Percentiles rank a stretch among this genome's conserved stretches.
These are phyloP conservation scores for Magnolia changhungtana DNA, from an alignment of 164 flowering plant genomes.

Conservation along the genomic window DNA sequence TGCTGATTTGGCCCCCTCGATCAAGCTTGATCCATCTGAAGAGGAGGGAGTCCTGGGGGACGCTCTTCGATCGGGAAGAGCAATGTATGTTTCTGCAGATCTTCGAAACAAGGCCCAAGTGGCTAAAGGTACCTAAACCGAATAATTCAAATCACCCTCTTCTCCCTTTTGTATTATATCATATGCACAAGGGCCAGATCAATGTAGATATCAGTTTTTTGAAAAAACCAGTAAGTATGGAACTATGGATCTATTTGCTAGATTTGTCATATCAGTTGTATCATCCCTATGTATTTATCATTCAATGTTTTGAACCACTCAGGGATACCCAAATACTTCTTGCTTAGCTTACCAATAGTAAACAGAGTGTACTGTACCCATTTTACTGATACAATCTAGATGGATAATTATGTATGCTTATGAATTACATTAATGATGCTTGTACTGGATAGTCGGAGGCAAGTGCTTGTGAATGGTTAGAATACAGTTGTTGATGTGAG, in stretches of 20 bases:
- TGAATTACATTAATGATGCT: too few relatives aligned
- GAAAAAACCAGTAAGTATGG: not conserved
- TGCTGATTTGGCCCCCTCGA: slow-evolving; percentile 65
- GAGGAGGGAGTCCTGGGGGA: slow-evolving; percentile 63
- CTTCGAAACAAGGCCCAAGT: slow-evolving; percentile 80
- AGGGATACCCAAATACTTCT: not conserved
- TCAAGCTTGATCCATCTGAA: slow-evolving; percentile 60
- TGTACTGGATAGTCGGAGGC: too few relatives aligned
- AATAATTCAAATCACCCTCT: too few relatives aligned
- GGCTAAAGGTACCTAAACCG: slow-evolving; percentile 44
- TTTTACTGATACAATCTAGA: not conserved
- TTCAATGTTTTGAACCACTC: not conserved
- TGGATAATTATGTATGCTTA: not conserved
- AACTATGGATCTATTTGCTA: not conserved
- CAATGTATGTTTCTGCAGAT: slow-evolving; percentile 65
- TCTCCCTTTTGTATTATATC: not conserved
- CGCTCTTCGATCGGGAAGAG: slow-evolving; percentile 65
- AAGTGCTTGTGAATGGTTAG: not conserved
- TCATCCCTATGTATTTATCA: not conserved
- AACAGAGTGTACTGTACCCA: not conserved
- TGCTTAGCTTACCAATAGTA: not conserved
- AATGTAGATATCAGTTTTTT: not conserved
- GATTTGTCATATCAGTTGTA: not conserved
- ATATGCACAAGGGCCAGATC: not conserved
- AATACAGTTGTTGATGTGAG: not conserved